phyloP scores from a whole-genome alignment of 1,139 yeast species.

The Yueomyces sp. region DNA sequence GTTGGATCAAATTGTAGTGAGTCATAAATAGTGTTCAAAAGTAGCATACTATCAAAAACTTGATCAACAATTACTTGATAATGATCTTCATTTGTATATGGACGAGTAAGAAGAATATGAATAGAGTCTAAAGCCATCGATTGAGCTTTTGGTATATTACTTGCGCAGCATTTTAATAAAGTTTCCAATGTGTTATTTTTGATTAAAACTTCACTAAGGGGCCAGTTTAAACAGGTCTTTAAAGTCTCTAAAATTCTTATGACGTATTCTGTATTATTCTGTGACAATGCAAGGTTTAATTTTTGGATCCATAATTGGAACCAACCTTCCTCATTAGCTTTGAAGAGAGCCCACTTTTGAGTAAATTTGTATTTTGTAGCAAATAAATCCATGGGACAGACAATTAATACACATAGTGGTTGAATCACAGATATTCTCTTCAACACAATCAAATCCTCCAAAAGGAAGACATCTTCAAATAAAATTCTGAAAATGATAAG shows the following conservation, averaged over 20 bases:
- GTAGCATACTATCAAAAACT: conserved; percentile 63
- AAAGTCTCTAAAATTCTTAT: conserved; percentile 68
- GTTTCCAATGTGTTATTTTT: conserved; percentile 55
- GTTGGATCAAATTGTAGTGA: conserved; percentile 48
- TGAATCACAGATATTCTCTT: conserved; percentile 67
- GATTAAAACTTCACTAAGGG: conserved; percentile 62
- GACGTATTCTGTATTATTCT: conserved; percentile 35
- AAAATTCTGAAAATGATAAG: conserved; percentile 70
- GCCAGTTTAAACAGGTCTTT: conserved; percentile 88
- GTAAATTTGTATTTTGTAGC: conserved; percentile 61
- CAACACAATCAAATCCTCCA: conserved; percentile 85
- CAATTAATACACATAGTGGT: conserved; percentile 72
- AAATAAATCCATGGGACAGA: conserved; percentile 59
- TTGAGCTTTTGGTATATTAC: conserved; percentile 53
- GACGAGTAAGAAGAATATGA: conserved; percentile 76
- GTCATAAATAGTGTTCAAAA: conserved; percentile 54
- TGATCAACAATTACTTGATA: conserved; percentile 70
- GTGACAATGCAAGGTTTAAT: conserved; percentile 38
- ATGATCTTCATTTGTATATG: conserved; percentile 58
- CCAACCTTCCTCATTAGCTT: conserved; percentile 77
- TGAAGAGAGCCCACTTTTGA: conserved; percentile 45
- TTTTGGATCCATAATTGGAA: conserved; percentile 61
- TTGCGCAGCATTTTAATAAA: conserved; percentile 51
- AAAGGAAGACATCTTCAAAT: conserved; percentile 85
- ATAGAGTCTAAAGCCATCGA: conserved; percentile 84